A percentile compares a stretch with the other conserved stretches of the same genome.
Conservation (phyloP, 108 stramenopile species). For the Epithemia pelagica region DNA sequence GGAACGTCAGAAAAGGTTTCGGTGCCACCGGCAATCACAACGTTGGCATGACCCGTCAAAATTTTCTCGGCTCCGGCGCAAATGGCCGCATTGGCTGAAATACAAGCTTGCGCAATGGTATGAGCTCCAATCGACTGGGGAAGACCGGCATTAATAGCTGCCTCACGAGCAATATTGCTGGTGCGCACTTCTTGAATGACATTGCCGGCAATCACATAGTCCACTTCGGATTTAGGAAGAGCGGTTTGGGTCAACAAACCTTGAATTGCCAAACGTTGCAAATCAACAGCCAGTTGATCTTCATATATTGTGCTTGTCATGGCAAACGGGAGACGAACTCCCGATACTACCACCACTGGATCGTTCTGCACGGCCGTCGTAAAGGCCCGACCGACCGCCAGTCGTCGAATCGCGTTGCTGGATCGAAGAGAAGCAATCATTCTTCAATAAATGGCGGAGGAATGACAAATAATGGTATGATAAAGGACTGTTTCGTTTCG, state of each 20-base stretch:
- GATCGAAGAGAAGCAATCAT: not conserved
- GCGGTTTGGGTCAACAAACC: conserved; percentile 93
- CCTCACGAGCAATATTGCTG: conserved; percentile 92
- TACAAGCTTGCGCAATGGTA: conserved; percentile 96
- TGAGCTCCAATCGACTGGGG: conserved; percentile 86
- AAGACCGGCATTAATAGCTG: conserved; percentile 94
- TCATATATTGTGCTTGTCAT: conserved; percentile 87
- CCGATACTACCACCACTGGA: conserved; percentile 87
- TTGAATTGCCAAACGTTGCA: conserved; percentile 88
- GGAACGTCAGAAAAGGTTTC: conserved; percentile 97
- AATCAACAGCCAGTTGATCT: conserved; percentile 92
- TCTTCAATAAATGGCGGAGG: no score
- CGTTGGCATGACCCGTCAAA: conserved; percentile 83
- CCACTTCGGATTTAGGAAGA: conserved; percentile 76
- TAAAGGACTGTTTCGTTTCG: no score
- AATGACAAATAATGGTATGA: no score
- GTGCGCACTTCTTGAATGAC: conserved; percentile 93
- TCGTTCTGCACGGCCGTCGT: not conserved
- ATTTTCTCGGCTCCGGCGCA: conserved; percentile 91
- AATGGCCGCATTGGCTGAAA: conserved; percentile 93
- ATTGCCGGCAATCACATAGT: conserved; percentile 92
- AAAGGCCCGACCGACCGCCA: not conserved
- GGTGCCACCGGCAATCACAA: conserved; percentile 90
- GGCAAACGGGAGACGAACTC: conserved; percentile 94
- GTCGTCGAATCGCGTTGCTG: not conserved